Evolutionary conservation across 2,329 filamentous ascomycete species (phyloP), one percentile per base, ranked within the genome.

Genomic region (Pseudogymnoascus sp.): DNA sequence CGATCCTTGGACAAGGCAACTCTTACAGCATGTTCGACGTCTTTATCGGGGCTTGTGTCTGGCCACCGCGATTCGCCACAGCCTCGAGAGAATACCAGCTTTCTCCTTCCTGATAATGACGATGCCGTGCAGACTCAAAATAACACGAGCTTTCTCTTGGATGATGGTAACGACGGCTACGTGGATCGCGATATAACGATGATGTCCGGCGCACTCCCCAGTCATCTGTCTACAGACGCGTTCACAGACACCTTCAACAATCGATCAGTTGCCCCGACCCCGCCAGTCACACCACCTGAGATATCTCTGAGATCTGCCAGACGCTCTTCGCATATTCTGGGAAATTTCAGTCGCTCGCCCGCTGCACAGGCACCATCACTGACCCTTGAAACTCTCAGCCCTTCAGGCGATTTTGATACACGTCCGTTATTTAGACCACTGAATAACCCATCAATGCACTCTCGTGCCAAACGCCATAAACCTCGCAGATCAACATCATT

Each of bases 261-360:
- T 1, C 74, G 75, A 29, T 78, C 77, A 26, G 79, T 77, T 1
- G 81, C 85, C 62, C 81, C 80, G 0, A 88, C 85, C 1, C 85
- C 85, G 1, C 85, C 85, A 3, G 84, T 77, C 38, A 88, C 86
- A 1, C 85, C 85, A 3, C 84, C 85, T 1, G 78, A 78, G 7
- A 75, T 75, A 50, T 66, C 62, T 38, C 44, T 70, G 7, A 77
- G 79, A 37, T 83, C 78, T 3, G 81, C 82, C 4, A 77, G 82
- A 64, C 77, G 80, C 50, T 86, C 83, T 3, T 88, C 83, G 0
- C 80, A 81, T 67, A 74, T 84, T 15, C 74, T 85, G 17, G 81
- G 80, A 64, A 56, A 26, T 56, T 19, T 33, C 19, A 78, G 82
- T 59, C 78, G 80, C 33, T 70, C 77, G 9, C 73, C 69, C 62